Percentiles rank a stretch among this genome's conserved stretches.
phyloP scores from a whole-genome alignment of 208 protist species.

The Tritrichomonas musculus region DNA sequence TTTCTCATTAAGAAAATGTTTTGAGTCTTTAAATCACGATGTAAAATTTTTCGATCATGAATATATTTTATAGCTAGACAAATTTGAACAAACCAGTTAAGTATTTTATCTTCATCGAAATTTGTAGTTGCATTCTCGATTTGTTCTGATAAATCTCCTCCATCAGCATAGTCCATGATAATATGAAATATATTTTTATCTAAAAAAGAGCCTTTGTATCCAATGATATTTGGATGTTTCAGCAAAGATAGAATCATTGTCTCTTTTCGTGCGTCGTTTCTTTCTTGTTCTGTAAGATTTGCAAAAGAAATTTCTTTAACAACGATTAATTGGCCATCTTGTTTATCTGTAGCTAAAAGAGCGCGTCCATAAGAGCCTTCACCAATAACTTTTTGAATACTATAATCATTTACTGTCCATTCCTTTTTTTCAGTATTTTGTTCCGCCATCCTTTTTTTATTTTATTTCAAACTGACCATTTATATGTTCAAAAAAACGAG shows the following conservation, averaged over 20 bases:
- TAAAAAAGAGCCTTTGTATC: background rate
- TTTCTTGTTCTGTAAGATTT: background rate
- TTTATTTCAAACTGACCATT: no score
- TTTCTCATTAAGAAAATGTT: slow-evolving; percentile 37
- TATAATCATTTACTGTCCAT: background rate
- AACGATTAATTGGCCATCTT: background rate
- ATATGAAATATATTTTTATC: background rate
- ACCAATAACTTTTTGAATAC: background rate
- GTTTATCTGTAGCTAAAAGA: background rate
- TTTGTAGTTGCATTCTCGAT: background rate
- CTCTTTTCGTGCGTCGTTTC: background rate
- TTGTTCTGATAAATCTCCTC: slow-evolving; percentile 31
- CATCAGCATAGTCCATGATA: slow-evolving; percentile 40
- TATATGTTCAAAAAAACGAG: no score
- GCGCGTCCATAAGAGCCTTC: background rate
- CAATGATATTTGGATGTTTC: background rate
- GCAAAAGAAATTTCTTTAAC: background rate
- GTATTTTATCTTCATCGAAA: background rate
- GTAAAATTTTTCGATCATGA: slow-evolving; percentile 58
- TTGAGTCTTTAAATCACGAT: slow-evolving; percentile 54
- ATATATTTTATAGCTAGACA: slow-evolving; percentile 54
- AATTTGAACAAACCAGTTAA: slow-evolving; percentile 47
- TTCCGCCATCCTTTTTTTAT: no score
- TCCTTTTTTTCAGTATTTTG: no score
- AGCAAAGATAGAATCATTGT: background rate